Base-by-base conservation (phyloP, 371 early-diverging fungal species). In the Mortierella sp. region DNA sequence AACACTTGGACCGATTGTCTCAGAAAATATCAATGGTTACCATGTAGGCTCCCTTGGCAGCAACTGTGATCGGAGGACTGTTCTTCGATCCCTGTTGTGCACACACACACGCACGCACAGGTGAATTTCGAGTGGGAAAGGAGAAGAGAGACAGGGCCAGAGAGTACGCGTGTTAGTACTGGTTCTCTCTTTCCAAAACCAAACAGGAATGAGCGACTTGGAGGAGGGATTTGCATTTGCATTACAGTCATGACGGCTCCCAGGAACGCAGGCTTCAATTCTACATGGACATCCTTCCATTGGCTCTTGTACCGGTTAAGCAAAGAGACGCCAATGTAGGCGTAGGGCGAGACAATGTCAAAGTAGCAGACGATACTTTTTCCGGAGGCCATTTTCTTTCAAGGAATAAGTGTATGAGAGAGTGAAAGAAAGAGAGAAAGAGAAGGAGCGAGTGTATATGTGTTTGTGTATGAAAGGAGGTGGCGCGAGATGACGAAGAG, bases 281-380 rank as follows among this genome's bases (percentile, higher is more conserved):
- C 84, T 1, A 85, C 81, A 15, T 80, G 58, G 25, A 85, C 75
- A 25, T 72, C 46, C 43, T 74, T 57, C 84, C 83, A 84, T 21
- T 73, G 72, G n/a, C 57, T 7, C n/a, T 57, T 71, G 74, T 84
- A 84, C 26, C 72, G 81, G 52, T 83, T 79, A 61, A 85, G 82
- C 52, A 85, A 75, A 68, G 65, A 71, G 37, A 84, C 81, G 14
- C 83, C 85, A 15, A 80, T 63, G 70, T 85, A 84, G 65, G 84
- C 84, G 66, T 80, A 85, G 15, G 82, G 68, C 19, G 85, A 85
- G 28, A 79, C 82, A 15, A 70, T 58, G 72, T 85, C 85, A 60
- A 73, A 85, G 65, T 83, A 85, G 37, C 81, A 81, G 47, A 76
- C 57, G 47, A 85, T 82, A 60, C 61, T 72, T 51, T 68, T 43